Conservation (phyloP, 768 basidiomycete species). For the Russula ochroleuca region DNA sequence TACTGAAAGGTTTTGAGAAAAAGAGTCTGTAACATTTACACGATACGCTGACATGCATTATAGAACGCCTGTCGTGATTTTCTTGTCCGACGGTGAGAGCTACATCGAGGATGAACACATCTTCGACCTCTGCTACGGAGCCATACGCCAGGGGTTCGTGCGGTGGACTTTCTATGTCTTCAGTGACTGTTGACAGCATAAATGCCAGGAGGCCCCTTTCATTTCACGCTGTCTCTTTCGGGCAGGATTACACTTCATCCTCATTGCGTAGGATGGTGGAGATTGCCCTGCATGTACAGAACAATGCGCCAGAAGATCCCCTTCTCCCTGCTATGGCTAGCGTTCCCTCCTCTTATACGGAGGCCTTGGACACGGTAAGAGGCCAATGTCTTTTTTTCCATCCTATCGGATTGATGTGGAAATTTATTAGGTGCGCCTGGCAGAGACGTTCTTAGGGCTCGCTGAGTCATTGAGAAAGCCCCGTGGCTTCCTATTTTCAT, state of each 20-base stretch:
- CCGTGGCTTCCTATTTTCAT: conserved; percentile 41
- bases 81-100: conserved; percentile 56
- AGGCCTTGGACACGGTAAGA: conserved; percentile 35
- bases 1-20: conserved; percentile 40
- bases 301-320: conserved; percentile 41
- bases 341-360: conserved; percentile 39
- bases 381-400: background rate
- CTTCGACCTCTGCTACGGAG: conserved; percentile 41
- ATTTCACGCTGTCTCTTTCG: conserved; percentile 58
- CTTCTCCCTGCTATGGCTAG: conserved; percentile 16
- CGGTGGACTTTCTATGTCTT: background rate
- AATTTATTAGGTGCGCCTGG: conserved; percentile 45
- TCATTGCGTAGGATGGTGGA: conserved; percentile 48
- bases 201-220: conserved; percentile 49
- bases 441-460: conserved; percentile 55
- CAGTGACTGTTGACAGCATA: background rate
- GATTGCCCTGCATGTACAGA: conserved; percentile 47
- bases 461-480: conserved; percentile 56
- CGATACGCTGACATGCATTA: conserved; percentile 18
- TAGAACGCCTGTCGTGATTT: conserved; percentile 51
- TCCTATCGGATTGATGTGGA: background rate
- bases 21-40: background rate
- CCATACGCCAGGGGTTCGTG: conserved; percentile 44
- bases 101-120: conserved; percentile 38
- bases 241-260: conserved; percentile 34